These are phyloP conservation scores for Skeletonema potamos DNA, from an alignment of 108 stramenopile species.

Conservation along the genomic window DNA sequence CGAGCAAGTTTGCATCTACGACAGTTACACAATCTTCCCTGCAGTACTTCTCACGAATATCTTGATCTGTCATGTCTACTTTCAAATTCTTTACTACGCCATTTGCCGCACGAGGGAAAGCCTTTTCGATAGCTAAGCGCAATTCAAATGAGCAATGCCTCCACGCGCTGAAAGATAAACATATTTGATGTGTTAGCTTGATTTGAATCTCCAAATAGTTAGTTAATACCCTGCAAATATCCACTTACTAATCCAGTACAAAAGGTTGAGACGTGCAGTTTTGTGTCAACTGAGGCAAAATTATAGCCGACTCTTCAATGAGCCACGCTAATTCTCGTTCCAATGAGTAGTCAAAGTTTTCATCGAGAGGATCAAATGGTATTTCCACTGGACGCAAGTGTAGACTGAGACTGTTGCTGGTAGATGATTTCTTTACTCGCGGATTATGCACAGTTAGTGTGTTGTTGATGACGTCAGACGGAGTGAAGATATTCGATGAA, in stretches of 20 bases:
- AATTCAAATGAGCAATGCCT: conserved; percentile 21
- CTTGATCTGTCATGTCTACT: background rate
- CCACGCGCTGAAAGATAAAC: conserved; percentile 7
- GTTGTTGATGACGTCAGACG: background rate
- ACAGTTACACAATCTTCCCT: background rate
- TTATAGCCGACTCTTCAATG: conserved; percentile 29
- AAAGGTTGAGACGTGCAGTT: conserved; percentile 1
- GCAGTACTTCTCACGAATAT: background rate
- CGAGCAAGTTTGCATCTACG: background rate
- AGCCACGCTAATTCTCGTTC: conserved; percentile 39
- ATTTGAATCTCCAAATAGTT: background rate
- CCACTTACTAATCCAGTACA: background rate
- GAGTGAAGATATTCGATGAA: background rate
- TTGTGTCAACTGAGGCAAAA: conserved; percentile 4
- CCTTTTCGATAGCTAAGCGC: background rate
- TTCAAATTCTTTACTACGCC: conserved; percentile 1
- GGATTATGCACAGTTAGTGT: background rate
- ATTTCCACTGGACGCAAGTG: conserved; percentile 25
- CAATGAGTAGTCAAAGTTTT: conserved; percentile 1
- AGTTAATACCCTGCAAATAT: background rate
- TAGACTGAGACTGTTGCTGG: background rate
- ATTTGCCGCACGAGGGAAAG: background rate
- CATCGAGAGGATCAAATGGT: conserved; percentile 32
- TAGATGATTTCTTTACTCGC: background rate
- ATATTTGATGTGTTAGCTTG: background rate